A percentile compares a stretch with the other conserved stretches of the same genome.
phyloP scores from a whole-genome alignment of 2,329 filamentous ascomycete genomes.

The Penicillium sp. region DNA sequence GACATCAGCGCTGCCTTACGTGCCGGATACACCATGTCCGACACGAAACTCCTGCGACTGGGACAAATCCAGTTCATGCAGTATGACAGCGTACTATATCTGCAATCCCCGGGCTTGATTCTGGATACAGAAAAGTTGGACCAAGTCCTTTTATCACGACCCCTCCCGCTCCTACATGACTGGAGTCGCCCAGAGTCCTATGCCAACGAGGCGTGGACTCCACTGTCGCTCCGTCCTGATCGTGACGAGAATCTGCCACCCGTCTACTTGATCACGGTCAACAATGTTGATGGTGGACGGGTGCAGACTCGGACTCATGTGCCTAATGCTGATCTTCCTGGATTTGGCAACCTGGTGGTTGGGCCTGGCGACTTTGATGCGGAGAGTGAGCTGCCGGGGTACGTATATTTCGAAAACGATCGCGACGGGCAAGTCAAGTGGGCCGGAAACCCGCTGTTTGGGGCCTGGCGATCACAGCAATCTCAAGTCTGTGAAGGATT shows the following conservation, averaged over 20 bases:
- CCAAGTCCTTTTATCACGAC: slow-evolving; percentile 37
- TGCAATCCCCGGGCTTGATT: slow-evolving; percentile 45
- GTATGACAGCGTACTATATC: slow-evolving; percentile 48
- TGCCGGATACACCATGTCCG: slow-evolving; percentile 35
- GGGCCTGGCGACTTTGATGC: slow-evolving; percentile 23
- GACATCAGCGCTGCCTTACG: slow-evolving; percentile 39
- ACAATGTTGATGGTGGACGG: slow-evolving; percentile 34
- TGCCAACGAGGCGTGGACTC: slow-evolving; percentile 41
- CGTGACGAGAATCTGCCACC: slow-evolving; percentile 35
- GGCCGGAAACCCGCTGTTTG: slow-evolving; percentile 38
- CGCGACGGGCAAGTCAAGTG: slow-evolving; percentile 35
- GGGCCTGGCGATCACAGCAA: slow-evolving; percentile 39
- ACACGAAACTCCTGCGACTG: slow-evolving; percentile 40
- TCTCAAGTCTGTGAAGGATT: slow-evolving; percentile 40
- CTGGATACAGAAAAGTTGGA: slow-evolving; percentile 43
- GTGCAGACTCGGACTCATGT: slow-evolving; percentile 43
- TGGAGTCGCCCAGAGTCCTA: slow-evolving; percentile 37
- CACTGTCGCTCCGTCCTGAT: slow-evolving; percentile 37
- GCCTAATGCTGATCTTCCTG: slow-evolving; percentile 35
- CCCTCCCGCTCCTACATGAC: slow-evolving; percentile 37
- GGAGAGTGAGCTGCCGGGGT: slow-evolving; percentile 35
- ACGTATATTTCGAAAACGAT: slow-evolving; percentile 45
- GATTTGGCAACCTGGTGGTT: slow-evolving; percentile 35
- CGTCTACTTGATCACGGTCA: slow-evolving; percentile 42
- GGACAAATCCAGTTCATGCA: slow-evolving; percentile 43